Evolutionary conservation across 768 basidiomycete genomes (phyloP).

Genomic region (Mycena indigotica): DNA sequence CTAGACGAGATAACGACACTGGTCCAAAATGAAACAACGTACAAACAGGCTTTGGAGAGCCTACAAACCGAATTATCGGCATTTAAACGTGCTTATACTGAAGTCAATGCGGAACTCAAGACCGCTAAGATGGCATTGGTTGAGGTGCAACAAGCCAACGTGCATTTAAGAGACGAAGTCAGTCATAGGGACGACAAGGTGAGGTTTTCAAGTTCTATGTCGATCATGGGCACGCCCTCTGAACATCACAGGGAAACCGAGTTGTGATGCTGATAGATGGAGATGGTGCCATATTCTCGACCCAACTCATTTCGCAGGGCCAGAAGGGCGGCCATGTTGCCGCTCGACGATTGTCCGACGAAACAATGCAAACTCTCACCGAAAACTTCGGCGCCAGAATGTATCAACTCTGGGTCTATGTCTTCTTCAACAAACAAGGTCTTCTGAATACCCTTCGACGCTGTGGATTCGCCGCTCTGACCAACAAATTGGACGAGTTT

Average conservation of each 20-base stretch:
- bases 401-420: slow-evolving; percentile 63
- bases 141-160: slow-evolving; percentile 20
- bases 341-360: slow-evolving; percentile 50
- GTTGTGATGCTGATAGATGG: slow-evolving; percentile 64
- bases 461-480: slow-evolving; percentile 37
- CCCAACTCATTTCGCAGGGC: slow-evolving; percentile 55
- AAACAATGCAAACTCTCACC: slow-evolving; percentile 39
- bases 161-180: slow-evolving; percentile 23
- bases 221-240: background rate
- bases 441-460: slow-evolving; percentile 55
- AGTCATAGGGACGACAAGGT: background rate
- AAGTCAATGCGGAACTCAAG: slow-evolving; percentile 37
- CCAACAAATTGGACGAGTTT: slow-evolving; percentile 62
- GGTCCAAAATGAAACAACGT: slow-evolving; percentile 35
- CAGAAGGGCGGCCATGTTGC: slow-evolving; percentile 61
- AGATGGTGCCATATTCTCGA: slow-evolving; percentile 62
- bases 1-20: slow-evolving; percentile 45
- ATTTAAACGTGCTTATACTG: slow-evolving; percentile 47
- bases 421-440: slow-evolving; percentile 67
- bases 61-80: slow-evolving; percentile 44
- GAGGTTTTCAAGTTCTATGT: background rate
- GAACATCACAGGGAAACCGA: slow-evolving; percentile 40
- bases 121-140: background rate
- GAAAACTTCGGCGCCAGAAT: slow-evolving; percentile 38
- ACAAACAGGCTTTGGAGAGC: slow-evolving; percentile 35